A percentile compares a stretch with the other conserved stretches of the same genome.
phyloP scores from a whole-genome alignment of 176 grass and related monocot species.

The Hsuehochloa calcarea region DNA sequence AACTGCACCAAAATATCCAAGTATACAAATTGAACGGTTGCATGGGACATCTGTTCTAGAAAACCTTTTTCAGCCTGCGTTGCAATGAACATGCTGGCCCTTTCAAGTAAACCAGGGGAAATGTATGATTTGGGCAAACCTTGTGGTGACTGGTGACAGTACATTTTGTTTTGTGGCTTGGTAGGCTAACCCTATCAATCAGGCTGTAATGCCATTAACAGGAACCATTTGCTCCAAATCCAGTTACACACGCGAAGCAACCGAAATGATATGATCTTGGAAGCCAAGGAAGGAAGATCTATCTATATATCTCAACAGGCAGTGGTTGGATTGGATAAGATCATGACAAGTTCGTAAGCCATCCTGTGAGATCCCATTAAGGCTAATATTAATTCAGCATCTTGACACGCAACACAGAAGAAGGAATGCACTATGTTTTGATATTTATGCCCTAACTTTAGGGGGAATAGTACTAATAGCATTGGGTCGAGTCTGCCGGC shows the following conservation, averaged over 20 bases:
- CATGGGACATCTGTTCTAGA: neutral
- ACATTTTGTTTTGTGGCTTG: constrained; percentile 2
- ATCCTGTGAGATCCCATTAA: neutral
- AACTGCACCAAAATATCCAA: neutral
- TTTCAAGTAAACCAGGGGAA: neutral
- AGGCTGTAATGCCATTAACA: constrained; percentile 3
- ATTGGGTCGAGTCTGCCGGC: neutral
- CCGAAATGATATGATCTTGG: neutral
- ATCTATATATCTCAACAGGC: neutral
- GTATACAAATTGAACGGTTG: neutral
- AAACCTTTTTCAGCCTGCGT: neutral
- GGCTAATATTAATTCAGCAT: neutral
- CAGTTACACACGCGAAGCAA: constrained; percentile 42
- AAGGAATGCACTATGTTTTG: neutral
- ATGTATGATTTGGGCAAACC: neutral
- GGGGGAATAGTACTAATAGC: neutral
- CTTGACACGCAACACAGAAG: neutral
- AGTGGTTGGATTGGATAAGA: constrained; percentile 13
- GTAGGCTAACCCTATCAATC: constrained; percentile 16
- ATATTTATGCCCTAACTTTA: neutral
- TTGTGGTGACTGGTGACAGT: neutral
- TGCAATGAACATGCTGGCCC: neutral
- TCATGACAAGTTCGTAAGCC: neutral
- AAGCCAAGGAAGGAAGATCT: constrained; percentile 33
- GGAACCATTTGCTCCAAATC: neutral